Base-by-base conservation (phyloP, 768 basidiomycete genomes). In the Termitomyces sp. region DNA sequence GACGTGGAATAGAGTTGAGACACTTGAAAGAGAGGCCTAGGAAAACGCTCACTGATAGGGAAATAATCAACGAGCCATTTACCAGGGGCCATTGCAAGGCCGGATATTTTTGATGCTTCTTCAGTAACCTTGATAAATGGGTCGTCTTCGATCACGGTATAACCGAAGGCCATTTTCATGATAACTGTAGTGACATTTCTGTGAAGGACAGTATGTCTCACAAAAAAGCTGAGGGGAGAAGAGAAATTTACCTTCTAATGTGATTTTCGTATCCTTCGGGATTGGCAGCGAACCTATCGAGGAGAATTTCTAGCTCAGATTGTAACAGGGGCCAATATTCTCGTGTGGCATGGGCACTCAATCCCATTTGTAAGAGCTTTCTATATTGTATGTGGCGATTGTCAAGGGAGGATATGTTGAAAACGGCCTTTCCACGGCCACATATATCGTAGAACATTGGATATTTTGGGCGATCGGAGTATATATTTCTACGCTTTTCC, bases 391-490 rank as follows among this genome's bases (percentile, higher is more conserved):
- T 70, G 57, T 79, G 71, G 31, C 74, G 67, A 1, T 66, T 54
- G 55, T 78, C 64, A 9, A 66, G 63, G 1, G 76, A 72, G 10
- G 75, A 73, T 9, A 79, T 74, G 51, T 77, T 76, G 67, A 79
- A 77, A 10, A 78, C 68, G 1, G 74, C 60, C 54, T 71, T 63
- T 31, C 71, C 73, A 10, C 77, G 74, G 21, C 68, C 75, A 54
- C 75, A 76, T 28, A 80, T 67, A 6, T 72, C 71, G 51, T 73
- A 67, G 57, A 69, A 75, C 75, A 80, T 77, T 68, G 72, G 73
- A 6, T 68, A 69, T 51, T 68, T 68, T 2, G 81, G 82, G 8
- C 83, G 75, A 58, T 82, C 82, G 5, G 82, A 84, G 59, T 85
- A 85, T 35, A 78, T 76, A 44, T 66, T 67, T 30, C 80, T 75